phyloP scores from a whole-genome alignment of 1,284 basidiomycete species.

The Marasmius oreades region DNA sequence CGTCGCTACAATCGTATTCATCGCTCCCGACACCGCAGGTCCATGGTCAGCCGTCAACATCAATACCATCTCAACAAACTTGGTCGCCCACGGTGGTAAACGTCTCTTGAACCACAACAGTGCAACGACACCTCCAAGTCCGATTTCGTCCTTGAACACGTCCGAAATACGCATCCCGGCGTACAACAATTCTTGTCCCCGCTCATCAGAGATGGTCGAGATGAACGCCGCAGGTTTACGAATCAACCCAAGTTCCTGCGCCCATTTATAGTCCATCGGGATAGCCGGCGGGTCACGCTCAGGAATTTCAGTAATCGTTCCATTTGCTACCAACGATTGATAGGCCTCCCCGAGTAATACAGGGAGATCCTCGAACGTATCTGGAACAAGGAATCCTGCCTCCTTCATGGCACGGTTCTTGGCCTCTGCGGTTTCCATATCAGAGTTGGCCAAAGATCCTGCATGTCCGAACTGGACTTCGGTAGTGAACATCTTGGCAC shows the following conservation, averaged over 20 bases:
- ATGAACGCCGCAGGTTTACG: slow-evolving; percentile 99
- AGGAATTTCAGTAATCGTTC: slow-evolving; percentile 67
- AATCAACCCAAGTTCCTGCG: slow-evolving; percentile 95
- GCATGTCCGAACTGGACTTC: slow-evolving; percentile 99
- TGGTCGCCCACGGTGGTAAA: slow-evolving; percentile 80
- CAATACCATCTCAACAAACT: slow-evolving; percentile 99
- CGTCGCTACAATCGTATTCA: slow-evolving; percentile 99
- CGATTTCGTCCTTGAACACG: slow-evolving; percentile 97
- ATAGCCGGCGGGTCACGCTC: slow-evolving; percentile 94
- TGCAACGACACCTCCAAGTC: slow-evolving; percentile 94
- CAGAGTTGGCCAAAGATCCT: slow-evolving; percentile 97
- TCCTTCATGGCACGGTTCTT: slow-evolving; percentile 96
- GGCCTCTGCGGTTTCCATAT: slow-evolving; percentile 94
- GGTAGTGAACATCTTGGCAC: slow-evolving; percentile 99
- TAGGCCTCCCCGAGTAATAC: slow-evolving; percentile 83
- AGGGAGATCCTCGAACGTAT: slow-evolving; percentile 97
- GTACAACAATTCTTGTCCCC: slow-evolving; percentile 97
- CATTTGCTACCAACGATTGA: slow-evolving; percentile 73
- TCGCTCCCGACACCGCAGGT: slow-evolving; percentile 92
- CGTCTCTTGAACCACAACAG: slow-evolving; percentile 91
- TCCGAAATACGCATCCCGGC: slow-evolving; percentile 99
- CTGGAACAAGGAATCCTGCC: slow-evolving; percentile 95
- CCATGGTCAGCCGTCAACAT: slow-evolving; percentile 99
- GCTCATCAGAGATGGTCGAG: slow-evolving; percentile 99
- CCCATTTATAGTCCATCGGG: slow-evolving; percentile 99